Percentiles rank a stretch among this genome's conserved stretches.
Conservation (phyloP, 1,139 yeast genomes). For the Geotrichum citri-aurantii region DNA sequence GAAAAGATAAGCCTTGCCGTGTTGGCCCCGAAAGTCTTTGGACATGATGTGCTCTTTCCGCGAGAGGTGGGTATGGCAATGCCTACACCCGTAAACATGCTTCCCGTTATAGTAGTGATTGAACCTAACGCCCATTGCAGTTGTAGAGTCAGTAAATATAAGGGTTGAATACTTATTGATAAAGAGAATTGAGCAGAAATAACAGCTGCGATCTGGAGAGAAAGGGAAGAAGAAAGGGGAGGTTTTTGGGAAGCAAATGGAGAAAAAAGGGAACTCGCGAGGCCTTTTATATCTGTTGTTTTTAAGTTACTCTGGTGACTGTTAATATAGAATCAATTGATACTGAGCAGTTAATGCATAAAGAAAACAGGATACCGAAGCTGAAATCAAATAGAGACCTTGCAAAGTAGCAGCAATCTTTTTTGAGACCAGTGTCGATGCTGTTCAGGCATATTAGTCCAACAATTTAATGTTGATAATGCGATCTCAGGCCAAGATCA, state of each 20-base stretch:
- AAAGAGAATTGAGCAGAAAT: not conserved
- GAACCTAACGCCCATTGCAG: constrained; percentile 35
- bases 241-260: not conserved
- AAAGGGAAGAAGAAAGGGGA: not conserved
- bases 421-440: too few relatives aligned
- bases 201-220: not conserved
- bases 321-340: not conserved
- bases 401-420: too few relatives aligned
- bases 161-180: too few relatives aligned
- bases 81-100: constrained; percentile 37
- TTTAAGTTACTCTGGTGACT: not conserved
- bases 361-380: too few relatives aligned
- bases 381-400: too few relatives aligned
- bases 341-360: not conserved
- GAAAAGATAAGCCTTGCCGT: constrained; percentile 40
- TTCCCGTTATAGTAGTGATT: constrained; percentile 32
- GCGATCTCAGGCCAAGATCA: too few relatives aligned
- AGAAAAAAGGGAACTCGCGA: not conserved
- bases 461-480: too few relatives aligned
- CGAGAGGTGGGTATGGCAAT: constrained; percentile 40
- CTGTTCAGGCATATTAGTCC: too few relatives aligned
- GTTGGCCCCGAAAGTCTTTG: constrained; percentile 38
- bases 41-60: constrained; percentile 35
- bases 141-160: not conserved
- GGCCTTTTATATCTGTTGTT: not conserved